phyloP scores from a whole-genome alignment of 345 rosid species.

The Moricandia moricandioides region DNA sequence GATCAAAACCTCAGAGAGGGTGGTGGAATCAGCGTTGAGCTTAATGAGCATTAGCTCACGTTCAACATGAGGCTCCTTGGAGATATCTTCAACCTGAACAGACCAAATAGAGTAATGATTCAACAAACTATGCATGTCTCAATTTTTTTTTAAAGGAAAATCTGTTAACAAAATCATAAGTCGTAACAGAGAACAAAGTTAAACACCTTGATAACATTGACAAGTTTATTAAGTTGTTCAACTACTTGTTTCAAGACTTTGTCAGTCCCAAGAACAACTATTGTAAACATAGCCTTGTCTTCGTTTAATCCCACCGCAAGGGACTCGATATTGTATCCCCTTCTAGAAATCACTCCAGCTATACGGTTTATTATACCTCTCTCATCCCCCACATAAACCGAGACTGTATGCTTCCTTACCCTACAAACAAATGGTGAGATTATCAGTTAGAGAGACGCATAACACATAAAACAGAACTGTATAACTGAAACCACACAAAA shows the following conservation, averaged over 20 bases:
- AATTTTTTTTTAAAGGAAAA: too few relatives aligned
- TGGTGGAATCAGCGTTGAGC: slow-evolving; percentile 55
- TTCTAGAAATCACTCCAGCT: slow-evolving; percentile 90
- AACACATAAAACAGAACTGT: not conserved
- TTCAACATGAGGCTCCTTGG: slow-evolving; percentile 87
- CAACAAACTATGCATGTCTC: not conserved
- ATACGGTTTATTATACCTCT: slow-evolving; percentile 91
- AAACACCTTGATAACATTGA: slow-evolving; percentile 56
- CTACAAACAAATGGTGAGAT: slow-evolving; percentile 37
- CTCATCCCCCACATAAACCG: slow-evolving; percentile 94
- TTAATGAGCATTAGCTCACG: slow-evolving; percentile 89
- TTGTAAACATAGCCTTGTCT: slow-evolving; percentile 87
- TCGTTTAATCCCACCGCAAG: slow-evolving; percentile 88
- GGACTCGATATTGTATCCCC: slow-evolving; percentile 92
- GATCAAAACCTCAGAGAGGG: slow-evolving; percentile 60
- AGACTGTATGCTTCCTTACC: slow-evolving; percentile 74
- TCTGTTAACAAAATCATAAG: too few relatives aligned
- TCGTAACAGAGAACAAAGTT: too few relatives aligned
- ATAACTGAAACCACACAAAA: not conserved
- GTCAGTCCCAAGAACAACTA: slow-evolving; percentile 74
- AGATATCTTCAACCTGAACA: slow-evolving; percentile 79
- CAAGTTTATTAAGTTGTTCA: slow-evolving; percentile 93
- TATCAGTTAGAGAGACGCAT: not conserved
- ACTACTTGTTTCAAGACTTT: slow-evolving; percentile 73
- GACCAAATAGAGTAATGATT: slow-evolving; percentile 3